Percentiles rank a stretch among this genome's conserved stretches.
Conservation (phyloP, 345 rosid species). For the Lumnitzera racemosa region DNA sequence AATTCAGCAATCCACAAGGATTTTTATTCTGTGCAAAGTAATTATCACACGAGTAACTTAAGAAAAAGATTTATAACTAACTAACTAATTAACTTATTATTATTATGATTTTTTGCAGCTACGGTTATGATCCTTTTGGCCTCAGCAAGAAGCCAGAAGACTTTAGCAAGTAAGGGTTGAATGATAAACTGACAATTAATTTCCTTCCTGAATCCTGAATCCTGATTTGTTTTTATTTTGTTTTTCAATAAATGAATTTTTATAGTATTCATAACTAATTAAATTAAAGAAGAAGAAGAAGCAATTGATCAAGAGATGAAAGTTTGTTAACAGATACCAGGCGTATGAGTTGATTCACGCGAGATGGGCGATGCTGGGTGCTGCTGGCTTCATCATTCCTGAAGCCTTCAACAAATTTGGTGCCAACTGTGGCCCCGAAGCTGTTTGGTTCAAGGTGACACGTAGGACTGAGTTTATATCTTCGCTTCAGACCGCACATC, state of each 20-base stretch:
- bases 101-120: conserved; percentile 32
- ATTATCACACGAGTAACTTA: not conserved
- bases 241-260: too few species aligned
- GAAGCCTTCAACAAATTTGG: conserved; percentile 96
- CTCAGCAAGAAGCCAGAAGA: conserved; percentile 90
- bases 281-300: not conserved
- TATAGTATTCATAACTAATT: not conserved
- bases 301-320: not conserved
- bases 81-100: not conserved
- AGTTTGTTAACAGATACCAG: conserved; percentile 50
- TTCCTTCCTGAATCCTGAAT: not conserved
- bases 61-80: too few species aligned
- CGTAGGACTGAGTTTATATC: too few species aligned
- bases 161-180: conserved; percentile 64
- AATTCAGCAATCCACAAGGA: not conserved
- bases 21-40: not conserved
- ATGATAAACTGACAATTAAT: not conserved
- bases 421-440: conserved; percentile 98
- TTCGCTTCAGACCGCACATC: too few species aligned
- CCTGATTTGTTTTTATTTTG: too few species aligned
- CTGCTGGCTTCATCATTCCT: conserved; percentile 91
- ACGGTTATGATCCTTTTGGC: conserved; percentile 95
- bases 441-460: conserved; percentile 89
- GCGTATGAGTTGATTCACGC: conserved; percentile 89
- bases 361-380: conserved; percentile 99